Evolutionary conservation across 2,329 filamentous ascomycete species (phyloP).

Genomic region (Aspergillus novofumigatus): DNA sequence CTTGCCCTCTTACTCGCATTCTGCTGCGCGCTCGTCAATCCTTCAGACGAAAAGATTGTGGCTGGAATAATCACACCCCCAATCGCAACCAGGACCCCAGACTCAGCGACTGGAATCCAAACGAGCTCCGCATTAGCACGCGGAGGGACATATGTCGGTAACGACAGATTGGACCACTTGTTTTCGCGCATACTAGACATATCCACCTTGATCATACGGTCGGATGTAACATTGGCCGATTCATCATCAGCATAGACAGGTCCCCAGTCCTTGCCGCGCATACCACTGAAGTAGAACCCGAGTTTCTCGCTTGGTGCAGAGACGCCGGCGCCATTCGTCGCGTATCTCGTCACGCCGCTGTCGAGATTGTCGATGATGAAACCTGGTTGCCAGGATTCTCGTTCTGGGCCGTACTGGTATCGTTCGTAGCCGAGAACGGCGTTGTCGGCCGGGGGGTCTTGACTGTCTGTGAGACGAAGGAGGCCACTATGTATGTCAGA

Average conservation of each 20-base stretch:
- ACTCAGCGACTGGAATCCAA: slow-evolving; percentile 49
- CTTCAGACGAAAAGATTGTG: slow-evolving; percentile 7
- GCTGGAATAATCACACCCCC: slow-evolving; percentile 33
- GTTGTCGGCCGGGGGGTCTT: slow-evolving; percentile 8
- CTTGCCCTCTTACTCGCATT: slow-evolving; percentile 19
- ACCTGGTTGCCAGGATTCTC: slow-evolving; percentile 41
- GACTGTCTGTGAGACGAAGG: slow-evolving; percentile 31
- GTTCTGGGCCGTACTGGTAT: slow-evolving; percentile 49
- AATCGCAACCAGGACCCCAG: slow-evolving; percentile 36
- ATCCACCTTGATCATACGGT: slow-evolving; percentile 59
- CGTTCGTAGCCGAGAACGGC: slow-evolving; percentile 44
- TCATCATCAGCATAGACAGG: slow-evolving; percentile 37
- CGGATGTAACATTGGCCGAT: slow-evolving; percentile 43
- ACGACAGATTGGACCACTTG: slow-evolving; percentile 55
- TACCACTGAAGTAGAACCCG: slow-evolving; percentile 67
- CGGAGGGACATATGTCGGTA: slow-evolving; percentile 49
- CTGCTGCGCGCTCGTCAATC: slow-evolving; percentile 5
- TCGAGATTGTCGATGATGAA: slow-evolving; percentile 44
- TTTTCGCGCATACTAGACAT: slow-evolving; percentile 50
- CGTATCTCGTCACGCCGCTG: slow-evolving; percentile 53
- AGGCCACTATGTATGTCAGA: slow-evolving; percentile 42
- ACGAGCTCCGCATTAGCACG: slow-evolving; percentile 63
- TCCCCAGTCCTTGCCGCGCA: slow-evolving; percentile 50
- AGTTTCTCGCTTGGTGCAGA: slow-evolving; percentile 66
- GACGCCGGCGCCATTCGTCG: slow-evolving; percentile 61